These are phyloP conservation scores for Leptomonas seymouri DNA, from an alignment of 208 protist species.

Conservation along the genomic window DNA sequence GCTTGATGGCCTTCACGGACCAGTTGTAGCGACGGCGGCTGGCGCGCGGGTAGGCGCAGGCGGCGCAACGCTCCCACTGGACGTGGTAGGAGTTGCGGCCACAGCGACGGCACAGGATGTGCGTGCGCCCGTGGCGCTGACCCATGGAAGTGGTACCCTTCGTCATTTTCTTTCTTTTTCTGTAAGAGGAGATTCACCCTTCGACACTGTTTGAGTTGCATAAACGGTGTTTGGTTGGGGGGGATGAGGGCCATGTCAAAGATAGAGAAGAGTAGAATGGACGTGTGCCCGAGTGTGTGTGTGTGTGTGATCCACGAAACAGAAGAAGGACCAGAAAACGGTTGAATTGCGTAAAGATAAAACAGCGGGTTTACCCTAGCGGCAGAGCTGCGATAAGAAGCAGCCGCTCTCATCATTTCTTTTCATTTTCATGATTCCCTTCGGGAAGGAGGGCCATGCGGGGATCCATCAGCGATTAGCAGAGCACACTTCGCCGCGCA, in stretches of 20 bases:
- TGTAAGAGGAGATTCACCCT: slow-evolving; percentile 25
- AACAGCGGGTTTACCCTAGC: too few relatives aligned
- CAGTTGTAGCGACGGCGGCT: slow-evolving; percentile 98
- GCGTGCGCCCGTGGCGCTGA: slow-evolving; percentile 93
- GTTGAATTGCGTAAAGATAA: too few relatives aligned
- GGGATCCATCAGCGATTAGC: too few relatives aligned
- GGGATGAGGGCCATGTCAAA: not conserved
- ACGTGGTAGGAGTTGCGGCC: slow-evolving; percentile 97
- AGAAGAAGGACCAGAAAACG: too few relatives aligned
- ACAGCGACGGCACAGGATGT: slow-evolving; percentile 98
- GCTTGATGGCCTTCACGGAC: slow-evolving; percentile 97
- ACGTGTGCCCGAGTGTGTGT: too few relatives aligned
- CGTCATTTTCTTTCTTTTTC: slow-evolving; percentile 74
- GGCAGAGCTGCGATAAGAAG: too few relatives aligned
- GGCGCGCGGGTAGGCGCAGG: slow-evolving; percentile 98
- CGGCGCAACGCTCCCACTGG: slow-evolving; percentile 97
- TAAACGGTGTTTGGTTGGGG: not conserved
- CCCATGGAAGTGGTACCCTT: slow-evolving; percentile 93
- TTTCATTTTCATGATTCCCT: not conserved
- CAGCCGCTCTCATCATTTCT: not conserved
- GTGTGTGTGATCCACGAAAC: too few relatives aligned
- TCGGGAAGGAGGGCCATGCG: too few relatives aligned
- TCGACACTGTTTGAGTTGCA: slow-evolving; percentile 12
- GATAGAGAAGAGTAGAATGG: not conserved
- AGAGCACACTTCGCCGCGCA: too few relatives aligned